Base-by-base conservation (phyloP, 2,329 filamentous ascomycete genomes). In the Aspergillus viridinutans region DNA sequence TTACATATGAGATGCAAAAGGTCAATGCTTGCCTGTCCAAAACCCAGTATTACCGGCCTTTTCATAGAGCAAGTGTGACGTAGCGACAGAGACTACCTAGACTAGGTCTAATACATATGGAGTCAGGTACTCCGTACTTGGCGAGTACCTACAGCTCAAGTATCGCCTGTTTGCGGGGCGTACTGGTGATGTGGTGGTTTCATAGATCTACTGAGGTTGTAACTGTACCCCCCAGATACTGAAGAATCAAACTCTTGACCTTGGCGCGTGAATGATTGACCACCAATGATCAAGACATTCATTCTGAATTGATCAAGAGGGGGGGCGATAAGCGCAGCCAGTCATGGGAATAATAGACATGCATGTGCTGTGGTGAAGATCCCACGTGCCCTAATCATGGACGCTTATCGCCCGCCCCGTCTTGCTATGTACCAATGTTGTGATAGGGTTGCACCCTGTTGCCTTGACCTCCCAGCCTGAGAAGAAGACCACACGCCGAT, bases 401-500 rank as follows among this genome's bases (percentile, higher is more conserved):
- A 53, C 55, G 54, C 51, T 55, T 61, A 48, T 63, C 59, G 61
- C 57, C 10, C 59, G 61, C 59, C 58, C 58, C 45, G 49, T 56
- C 45, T 52, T n/a, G 25, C 48, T 21, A 12, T 29, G 28, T 29
- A 29, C 28, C 28, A 4, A 43, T 21, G 40, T n/a, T 43, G 40
- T 32, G 28, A 52, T 45, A 52, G 26, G 56, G 51, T 55, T 57
- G 32, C 47, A 23, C n/a, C 40, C 23, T 21, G 23, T 3, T 25
- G 25, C 50, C 43, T 49, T 51, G 48, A 52, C 49, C 51, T 50
- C 29, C 32, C 28, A 25, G n/a, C n/a, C n/a, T n/a, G n/a, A 28
- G 26, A 28, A 28, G 43, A 26, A 42, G 43, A 12, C 3, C 43
- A 17, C 5, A 38, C 32, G 32, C 43, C 4, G 43, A 23, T 7